Evolutionary conservation across 2,329 filamentous ascomycete genomes (phyloP), one percentile per base, ranked within the genome.

Genomic region (Ophiostoma sp.): DNA sequence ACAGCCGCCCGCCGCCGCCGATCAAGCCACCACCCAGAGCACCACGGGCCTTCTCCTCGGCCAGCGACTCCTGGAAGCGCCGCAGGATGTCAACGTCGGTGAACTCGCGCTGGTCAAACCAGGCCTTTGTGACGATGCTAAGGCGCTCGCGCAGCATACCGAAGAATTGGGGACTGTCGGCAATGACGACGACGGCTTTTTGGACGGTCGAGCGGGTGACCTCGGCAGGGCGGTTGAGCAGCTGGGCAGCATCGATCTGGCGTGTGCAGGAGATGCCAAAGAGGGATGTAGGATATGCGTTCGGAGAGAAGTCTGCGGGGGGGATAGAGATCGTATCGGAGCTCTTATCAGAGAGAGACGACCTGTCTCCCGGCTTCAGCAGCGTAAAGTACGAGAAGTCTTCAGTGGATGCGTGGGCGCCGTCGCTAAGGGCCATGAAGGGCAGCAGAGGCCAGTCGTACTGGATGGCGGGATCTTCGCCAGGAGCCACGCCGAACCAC

Each of bases 311-410:
- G 36, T 62, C 58, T 18, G 55, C 55, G 27, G 55, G 38, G 14
- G 40, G 12, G 60, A 42, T 41, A 2, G 60, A 63, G 14, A 41
- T 63, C 42, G 60, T 64, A 18, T 44, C 62, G 9, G 36, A 62
- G 58, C 38, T 60, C 58, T 41, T 62, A 6, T 41, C 38, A 36
- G 58, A n/a, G 38, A 40, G 58, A 3, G 58, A 41, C 0, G 38
- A 18, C 11, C 16, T 79, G 71, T 79, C 83, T 67, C 83, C 83
- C 64, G 88, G 87, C 42, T 87, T 86, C 69, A 92, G 84, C 66
- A 99, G 87, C 8, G 94, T 98, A 78, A 99, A 99, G 81, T 99
- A 99, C 66, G 93, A 97, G 81, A 98, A 99, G 80, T 98, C 95
- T 80, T 99, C 95, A 69, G 89, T 90, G 36, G 91, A 95, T 88